These are phyloP conservation scores for Rosa lucieae DNA, from an alignment of 306 rosid genomes.

Conservation along the genomic window DNA sequence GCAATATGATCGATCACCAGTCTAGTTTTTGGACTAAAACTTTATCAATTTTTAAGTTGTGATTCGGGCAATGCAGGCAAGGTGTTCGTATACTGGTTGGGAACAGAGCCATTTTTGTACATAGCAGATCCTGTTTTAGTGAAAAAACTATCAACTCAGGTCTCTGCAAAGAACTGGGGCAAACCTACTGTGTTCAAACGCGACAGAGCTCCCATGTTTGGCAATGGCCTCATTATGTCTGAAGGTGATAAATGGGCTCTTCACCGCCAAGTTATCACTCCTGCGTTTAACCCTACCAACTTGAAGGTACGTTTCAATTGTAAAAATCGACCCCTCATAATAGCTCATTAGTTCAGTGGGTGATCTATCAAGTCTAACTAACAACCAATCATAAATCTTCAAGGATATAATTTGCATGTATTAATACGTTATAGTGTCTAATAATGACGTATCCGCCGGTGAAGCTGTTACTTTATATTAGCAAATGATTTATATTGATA, in stretches of 20 bases:
- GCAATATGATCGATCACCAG: not conserved
- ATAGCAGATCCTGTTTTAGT: constrained; percentile 68
- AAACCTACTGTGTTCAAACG: constrained; percentile 64
- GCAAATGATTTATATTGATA: too few species aligned
- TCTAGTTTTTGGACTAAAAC: not conserved
- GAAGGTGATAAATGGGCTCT: constrained; percentile 77
- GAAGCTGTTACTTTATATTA: too few species aligned
- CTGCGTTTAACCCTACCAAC: constrained; percentile 60
- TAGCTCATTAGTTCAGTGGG: too few species aligned
- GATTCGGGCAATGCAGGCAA: constrained; percentile 48
- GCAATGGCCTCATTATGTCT: constrained; percentile 65
- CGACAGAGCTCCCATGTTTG: constrained; percentile 74
- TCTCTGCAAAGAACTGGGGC: constrained; percentile 68
- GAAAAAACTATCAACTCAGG: constrained; percentile 56
- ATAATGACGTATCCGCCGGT: too few species aligned
- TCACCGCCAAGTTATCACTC: constrained; percentile 61
- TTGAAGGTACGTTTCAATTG: constrained; percentile 45
- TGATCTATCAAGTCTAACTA: too few species aligned
- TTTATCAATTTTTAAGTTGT: not conserved
- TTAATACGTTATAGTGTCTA: too few species aligned
- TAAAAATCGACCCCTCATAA: too few species aligned
- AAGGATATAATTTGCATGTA: too few species aligned
- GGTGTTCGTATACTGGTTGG: constrained; percentile 68
- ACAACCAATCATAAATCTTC: too few species aligned
- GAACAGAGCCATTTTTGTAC: constrained; percentile 77